Conservation (phyloP, 2,329 filamentous ascomycete genomes). For the Elsinoe ampelina region DNA sequence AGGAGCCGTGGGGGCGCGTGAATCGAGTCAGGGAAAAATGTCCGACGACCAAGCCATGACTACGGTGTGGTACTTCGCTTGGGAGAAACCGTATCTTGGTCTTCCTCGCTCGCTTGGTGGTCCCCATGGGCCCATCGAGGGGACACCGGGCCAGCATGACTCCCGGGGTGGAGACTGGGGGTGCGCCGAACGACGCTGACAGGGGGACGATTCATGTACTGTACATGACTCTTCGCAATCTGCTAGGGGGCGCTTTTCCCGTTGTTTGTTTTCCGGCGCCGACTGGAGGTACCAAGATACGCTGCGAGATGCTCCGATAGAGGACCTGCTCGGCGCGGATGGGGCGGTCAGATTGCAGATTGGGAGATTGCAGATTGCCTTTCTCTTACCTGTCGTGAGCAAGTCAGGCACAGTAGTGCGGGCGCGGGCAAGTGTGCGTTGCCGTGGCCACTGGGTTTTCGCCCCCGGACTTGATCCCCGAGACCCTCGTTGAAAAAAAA, state of each 20-base stretch:
- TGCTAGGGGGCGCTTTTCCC: too few relatives aligned
- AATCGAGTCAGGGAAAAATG: slow-evolving; percentile 7
- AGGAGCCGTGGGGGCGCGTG: not conserved
- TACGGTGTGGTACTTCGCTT: not conserved
- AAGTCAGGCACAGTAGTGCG: not conserved
- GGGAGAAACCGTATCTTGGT: not conserved
- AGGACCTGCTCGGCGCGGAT: too few relatives aligned
- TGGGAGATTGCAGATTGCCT: too few relatives aligned
- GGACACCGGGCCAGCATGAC: too few relatives aligned
- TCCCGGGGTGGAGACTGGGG: too few relatives aligned
- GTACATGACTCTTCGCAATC: slow-evolving; percentile 2
- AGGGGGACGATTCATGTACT: not conserved
- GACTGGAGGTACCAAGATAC: not conserved
- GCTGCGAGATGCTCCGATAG: too few relatives aligned
- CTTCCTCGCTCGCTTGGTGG: too few relatives aligned
- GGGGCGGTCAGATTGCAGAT: too few relatives aligned
- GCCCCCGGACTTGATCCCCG: not conserved
- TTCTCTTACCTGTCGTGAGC: too few relatives aligned
- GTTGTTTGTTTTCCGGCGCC: too few relatives aligned
- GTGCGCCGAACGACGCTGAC: too few relatives aligned
- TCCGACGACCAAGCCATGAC: slow-evolving; percentile 4
- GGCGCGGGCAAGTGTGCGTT: not conserved
- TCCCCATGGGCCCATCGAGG: too few relatives aligned
- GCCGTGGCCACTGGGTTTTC: not conserved
- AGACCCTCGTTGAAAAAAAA: not conserved